phyloP scores from a whole-genome alignment of 1,284 basidiomycete genomes.

The Cronartium ribicola region DNA sequence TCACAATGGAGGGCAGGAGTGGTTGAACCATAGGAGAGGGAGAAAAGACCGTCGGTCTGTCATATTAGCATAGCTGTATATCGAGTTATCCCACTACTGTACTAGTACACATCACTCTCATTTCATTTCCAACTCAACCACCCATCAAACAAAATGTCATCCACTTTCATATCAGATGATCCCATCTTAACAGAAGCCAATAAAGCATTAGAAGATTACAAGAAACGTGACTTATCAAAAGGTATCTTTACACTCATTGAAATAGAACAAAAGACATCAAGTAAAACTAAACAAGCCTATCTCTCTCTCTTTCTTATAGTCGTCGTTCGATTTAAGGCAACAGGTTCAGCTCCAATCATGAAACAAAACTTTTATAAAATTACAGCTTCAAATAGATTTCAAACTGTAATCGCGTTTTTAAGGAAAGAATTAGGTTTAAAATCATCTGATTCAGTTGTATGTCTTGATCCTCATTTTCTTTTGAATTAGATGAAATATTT shows the following conservation, averaged over 20 bases:
- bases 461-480: slow-evolving; percentile 50
- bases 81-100: neutral
- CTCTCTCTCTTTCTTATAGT: slow-evolving; percentile 58
- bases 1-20: no score
- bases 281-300: neutral
- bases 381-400: slow-evolving; percentile 87
- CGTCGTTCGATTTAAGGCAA: slow-evolving; percentile 93
- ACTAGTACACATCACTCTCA: neutral
- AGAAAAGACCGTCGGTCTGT: neutral
- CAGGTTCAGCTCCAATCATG: slow-evolving; percentile 98
- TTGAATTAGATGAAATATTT: neutral
- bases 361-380: slow-evolving; percentile 98
- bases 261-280: no score
- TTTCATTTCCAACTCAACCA: no score
- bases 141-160: neutral
- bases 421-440: slow-evolving; percentile 82
- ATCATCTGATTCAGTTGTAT: slow-evolving; percentile 75
- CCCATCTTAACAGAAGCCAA: neutral
- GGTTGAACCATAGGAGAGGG: no score
- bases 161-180: neutral
- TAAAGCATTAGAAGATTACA: slow-evolving; percentile 5
- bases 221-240: slow-evolving; percentile 4
- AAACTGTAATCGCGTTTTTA: slow-evolving; percentile 90
- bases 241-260: neutral
- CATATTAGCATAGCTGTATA: neutral